Conservation (phyloP, 176 grass and related monocot species). For the Eleusine indica region DNA sequence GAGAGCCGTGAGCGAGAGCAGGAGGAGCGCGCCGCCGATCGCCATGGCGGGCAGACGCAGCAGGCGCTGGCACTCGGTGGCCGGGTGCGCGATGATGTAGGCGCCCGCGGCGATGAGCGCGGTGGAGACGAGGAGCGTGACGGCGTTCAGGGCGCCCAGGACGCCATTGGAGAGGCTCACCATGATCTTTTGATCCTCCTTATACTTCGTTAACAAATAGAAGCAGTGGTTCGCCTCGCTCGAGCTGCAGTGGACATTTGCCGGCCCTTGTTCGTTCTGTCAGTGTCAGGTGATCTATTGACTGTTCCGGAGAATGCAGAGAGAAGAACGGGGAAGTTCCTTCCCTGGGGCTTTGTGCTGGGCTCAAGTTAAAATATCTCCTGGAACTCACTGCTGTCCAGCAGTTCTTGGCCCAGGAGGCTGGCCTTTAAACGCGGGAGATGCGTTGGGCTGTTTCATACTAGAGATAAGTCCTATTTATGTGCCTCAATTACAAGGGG, state of each 20-base stretch:
- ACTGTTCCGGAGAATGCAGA: neutral
- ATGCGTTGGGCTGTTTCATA: too few relatives aligned
- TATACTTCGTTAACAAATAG: neutral
- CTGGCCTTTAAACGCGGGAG: neutral
- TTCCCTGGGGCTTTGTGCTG: neutral
- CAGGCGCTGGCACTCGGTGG: conserved; percentile 62
- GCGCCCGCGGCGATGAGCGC: conserved; percentile 52
- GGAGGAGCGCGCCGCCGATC: conserved; percentile 51
- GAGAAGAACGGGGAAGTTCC: neutral
- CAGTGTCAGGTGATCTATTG: neutral
- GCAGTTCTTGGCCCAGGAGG: neutral
- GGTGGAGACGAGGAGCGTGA: conserved; percentile 45
- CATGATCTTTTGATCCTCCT: conserved; percentile 30
- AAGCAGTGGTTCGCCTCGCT: neutral
- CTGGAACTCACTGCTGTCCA: neutral
- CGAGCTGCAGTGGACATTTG: neutral
- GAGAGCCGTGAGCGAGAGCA: conserved; percentile 63
- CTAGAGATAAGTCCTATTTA: too few relatives aligned
- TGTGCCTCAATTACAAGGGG: too few relatives aligned
- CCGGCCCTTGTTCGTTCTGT: neutral
- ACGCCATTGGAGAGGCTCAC: conserved; percentile 59
- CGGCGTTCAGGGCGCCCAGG: conserved; percentile 50
- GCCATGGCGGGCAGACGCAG: conserved; percentile 41
- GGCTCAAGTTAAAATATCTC: neutral
- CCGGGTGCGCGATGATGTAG: conserved; percentile 38